Conservation (phyloP, 768 basidiomycete species). For the Mycena haematopus region DNA sequence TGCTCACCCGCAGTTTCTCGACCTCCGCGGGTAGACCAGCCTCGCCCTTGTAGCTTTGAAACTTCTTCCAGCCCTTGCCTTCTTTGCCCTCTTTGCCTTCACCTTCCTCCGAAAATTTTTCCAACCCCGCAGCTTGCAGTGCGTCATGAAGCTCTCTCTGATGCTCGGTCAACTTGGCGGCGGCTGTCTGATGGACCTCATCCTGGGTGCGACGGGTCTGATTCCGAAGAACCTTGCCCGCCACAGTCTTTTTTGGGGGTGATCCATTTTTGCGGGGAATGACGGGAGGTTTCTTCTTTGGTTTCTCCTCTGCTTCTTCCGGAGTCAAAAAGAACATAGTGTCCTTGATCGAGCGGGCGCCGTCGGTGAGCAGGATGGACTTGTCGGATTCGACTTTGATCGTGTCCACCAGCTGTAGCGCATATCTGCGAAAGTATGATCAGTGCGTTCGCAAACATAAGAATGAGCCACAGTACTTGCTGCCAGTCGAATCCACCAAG, state of each 20-base stretch:
- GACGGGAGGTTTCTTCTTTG: constrained; percentile 58
- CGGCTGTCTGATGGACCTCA: constrained; percentile 79
- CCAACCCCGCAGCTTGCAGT: constrained; percentile 80
- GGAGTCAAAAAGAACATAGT: constrained; percentile 84
- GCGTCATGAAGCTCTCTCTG: constrained; percentile 81
- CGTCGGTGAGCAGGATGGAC: constrained; percentile 79
- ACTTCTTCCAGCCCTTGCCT: constrained; percentile 93
- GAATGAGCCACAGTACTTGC: constrained; percentile 60
- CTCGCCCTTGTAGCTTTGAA: constrained; percentile 97
- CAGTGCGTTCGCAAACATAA: background rate
- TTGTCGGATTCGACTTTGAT: constrained; percentile 75
- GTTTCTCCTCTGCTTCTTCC: constrained; percentile 61
- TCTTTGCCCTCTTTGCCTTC: constrained; percentile 78
- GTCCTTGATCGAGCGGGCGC: constrained; percentile 83
- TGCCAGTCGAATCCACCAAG: constrained; percentile 75
- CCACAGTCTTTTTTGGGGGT: constrained; percentile 77
- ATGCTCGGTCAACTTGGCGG: constrained; percentile 84
- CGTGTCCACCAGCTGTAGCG: constrained; percentile 88
- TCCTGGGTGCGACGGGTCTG: constrained; percentile 89
- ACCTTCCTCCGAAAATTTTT: constrained; percentile 84
- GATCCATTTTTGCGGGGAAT: constrained; percentile 67
- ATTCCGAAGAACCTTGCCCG: constrained; percentile 86
- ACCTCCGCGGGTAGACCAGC: constrained; percentile 86
- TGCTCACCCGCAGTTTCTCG: constrained; percentile 75
- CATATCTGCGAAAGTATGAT: constrained; percentile 63